Base-by-base conservation (phyloP, 2,329 filamentous ascomycete genomes). In the Apiospora aurea region DNA sequence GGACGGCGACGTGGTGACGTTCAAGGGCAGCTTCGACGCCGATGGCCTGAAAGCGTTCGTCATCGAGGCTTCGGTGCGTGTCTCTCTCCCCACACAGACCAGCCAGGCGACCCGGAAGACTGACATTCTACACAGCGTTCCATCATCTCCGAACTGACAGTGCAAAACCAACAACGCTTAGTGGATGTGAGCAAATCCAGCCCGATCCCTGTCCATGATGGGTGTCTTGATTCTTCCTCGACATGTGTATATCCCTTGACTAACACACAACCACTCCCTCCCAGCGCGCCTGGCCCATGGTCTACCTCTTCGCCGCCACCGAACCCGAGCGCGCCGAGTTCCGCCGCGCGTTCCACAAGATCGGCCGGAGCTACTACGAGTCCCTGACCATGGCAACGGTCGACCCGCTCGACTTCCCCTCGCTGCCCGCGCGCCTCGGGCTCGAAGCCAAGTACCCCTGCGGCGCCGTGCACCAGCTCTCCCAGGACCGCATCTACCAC, bases 401-500 rank as follows among this genome's bases (percentile, higher is more conserved):
- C 71, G 81, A 83, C 72, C 81, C 80, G 6, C 69, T 78, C 49
- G 77, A 82, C 41, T 83, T 83, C 72, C 82, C 81, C 1, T 77
- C 78, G n/a, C 75, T 83, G 0, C 79, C 76, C 61, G 73, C 69
- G 10, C 74, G 77, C 66, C 74, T 83, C 16, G 81, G 82, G 4
- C 79, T 83, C 61, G 75, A 77, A 29, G 69, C 71, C 1, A 69
- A 64, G 4, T 79, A 79, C 67, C 80, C 81, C 1, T 76, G 79
- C 13, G 81, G 78, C 16, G 81, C 80, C 3, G 80, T 83, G 8
- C 80, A 82, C 71, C 80, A 81, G 75, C 75, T 82, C 24, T 82
- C 80, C 0, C 79, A 77, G 38, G 77, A 82, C 71, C 75, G 77
- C 21, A 75, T 83, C 44, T 83, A 81, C 53, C 80, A 77, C 26